Conservation (phyloP, 1,284 basidiomycete genomes). For the Sporisorium graminicola region DNA sequence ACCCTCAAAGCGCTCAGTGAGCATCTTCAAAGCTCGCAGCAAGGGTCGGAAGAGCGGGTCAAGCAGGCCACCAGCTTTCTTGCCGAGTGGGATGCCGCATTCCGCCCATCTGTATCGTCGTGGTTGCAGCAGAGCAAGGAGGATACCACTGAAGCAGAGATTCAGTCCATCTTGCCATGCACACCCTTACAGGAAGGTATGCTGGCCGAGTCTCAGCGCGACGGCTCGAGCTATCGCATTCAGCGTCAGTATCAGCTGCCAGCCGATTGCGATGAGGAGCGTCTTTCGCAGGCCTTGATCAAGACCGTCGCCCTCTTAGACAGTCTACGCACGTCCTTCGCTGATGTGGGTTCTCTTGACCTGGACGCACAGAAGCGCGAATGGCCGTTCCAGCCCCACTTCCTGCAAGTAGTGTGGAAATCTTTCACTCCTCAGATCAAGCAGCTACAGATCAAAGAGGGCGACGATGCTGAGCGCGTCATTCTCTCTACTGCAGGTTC, state of each 20-base stretch:
- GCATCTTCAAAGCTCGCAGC: slow-evolving; percentile 43
- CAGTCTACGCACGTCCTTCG: slow-evolving; percentile 60
- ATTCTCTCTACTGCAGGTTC: slow-evolving; percentile 15
- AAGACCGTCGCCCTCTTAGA: slow-evolving; percentile 40
- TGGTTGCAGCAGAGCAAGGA: slow-evolving; percentile 18
- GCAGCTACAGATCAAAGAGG: slow-evolving; percentile 7
- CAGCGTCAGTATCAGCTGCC: slow-evolving; percentile 61
- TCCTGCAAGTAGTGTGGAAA: slow-evolving; percentile 49
- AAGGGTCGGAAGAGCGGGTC: slow-evolving; percentile 24
- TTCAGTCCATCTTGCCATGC: slow-evolving; percentile 49
- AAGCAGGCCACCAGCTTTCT: slow-evolving; percentile 29
- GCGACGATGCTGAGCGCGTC: slow-evolving; percentile 13
- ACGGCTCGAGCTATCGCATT: slow-evolving; percentile 55
- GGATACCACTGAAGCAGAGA: neutral
- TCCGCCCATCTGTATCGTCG: slow-evolving; percentile 23
- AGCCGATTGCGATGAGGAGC: slow-evolving; percentile 30
- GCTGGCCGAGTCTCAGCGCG: slow-evolving; percentile 62
- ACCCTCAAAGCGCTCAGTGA: slow-evolving; percentile 53
- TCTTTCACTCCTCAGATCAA: slow-evolving; percentile 17
- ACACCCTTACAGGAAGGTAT: slow-evolving; percentile 64
- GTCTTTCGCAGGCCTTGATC: slow-evolving; percentile 36
- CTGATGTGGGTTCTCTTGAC: slow-evolving; percentile 40
- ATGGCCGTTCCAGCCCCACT: slow-evolving; percentile 49
- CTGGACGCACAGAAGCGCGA: neutral
- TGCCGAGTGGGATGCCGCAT: slow-evolving; percentile 26